Evolutionary conservation across 148 eudicot genomes (phyloP), one percentile per base, ranked within the genome.

Genomic region (Pouteria glomerata): DNA sequence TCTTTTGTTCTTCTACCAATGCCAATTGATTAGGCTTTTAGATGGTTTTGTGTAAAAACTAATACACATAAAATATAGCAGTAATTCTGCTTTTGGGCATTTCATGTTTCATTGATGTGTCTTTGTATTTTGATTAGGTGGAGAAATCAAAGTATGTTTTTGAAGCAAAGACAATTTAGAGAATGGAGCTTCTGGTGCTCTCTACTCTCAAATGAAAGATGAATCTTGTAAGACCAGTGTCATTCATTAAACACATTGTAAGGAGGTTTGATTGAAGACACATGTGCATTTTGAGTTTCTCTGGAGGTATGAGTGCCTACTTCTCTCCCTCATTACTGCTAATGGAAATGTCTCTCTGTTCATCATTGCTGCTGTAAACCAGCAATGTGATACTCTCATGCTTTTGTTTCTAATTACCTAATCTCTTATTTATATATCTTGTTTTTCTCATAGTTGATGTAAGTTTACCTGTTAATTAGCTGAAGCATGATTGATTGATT

Each of bases 131-230:
- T 74, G 73, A 59, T 56, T 73, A 93, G 94, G 83, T 90, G 51
- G 90, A 85, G 33, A 80, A 78, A 26, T n/a, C 84, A 21, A 81
- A 83, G 68, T 86, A 74, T 42, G 74, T 82, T 58, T 93, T n/a
- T n/a, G n/a, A n/a, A n/a, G n/a, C n/a, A n/a, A n/a, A n/a, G n/a
- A n/a, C n/a, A n/a, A n/a, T n/a, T 90, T 70, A 84, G 78, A 90
- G 82, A 83, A 90, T 90, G 92, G 96, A 93, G 82, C 89, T 90
- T 29, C 50, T 89, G 82, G 88, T 93, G 62, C 81, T 93, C 33
- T 84, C 97, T 35, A 77, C 89, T 60, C 89, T 93, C 8, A 58
- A 84, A 48, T 93, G 98, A 92, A 93, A 82, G 72, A 88, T 84
- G 90, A 83, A 89, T 74, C 88, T 88, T 3, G 95, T 90, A 52